Evolutionary conservation across 345 rosid genomes (phyloP).

Genomic region (Euphorbia lathyris): DNA sequence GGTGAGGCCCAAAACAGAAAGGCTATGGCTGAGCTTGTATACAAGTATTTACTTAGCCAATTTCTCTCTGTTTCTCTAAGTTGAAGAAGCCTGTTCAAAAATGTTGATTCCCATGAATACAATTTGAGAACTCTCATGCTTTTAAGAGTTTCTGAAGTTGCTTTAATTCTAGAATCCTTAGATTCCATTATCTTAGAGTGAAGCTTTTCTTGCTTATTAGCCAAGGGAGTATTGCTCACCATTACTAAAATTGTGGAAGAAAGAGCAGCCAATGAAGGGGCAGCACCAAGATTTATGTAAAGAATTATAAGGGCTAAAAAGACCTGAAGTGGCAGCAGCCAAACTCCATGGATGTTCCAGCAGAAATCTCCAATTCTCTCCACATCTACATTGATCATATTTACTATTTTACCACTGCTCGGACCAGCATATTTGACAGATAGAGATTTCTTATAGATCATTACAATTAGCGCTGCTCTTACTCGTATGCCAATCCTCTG

Average conservation of each 20-base stretch:
- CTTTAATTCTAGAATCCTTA: slow-evolving; percentile 35
- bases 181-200: slow-evolving; percentile 62
- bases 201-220: slow-evolving; percentile 46
- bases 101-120: slow-evolving; percentile 48
- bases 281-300: slow-evolving; percentile 52
- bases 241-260: slow-evolving; percentile 48
- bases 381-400: slow-evolving; percentile 59
- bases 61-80: slow-evolving; percentile 52
- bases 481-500: slow-evolving; percentile 53
- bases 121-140: slow-evolving; percentile 54
- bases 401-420: slow-evolving; percentile 48
- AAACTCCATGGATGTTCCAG: slow-evolving; percentile 55
- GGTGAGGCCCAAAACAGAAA: slow-evolving; percentile 66
- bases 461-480: slow-evolving; percentile 48
- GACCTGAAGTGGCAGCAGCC: slow-evolving; percentile 69
- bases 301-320: slow-evolving; percentile 50
- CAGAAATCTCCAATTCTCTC: slow-evolving; percentile 71
- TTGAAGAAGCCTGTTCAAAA: slow-evolving; percentile 42
- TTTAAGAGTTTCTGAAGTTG: slow-evolving; percentile 59
- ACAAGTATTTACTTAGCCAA: slow-evolving; percentile 48
- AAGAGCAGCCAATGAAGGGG: slow-evolving; percentile 54
- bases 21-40: slow-evolving; percentile 52
- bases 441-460: slow-evolving; percentile 55
- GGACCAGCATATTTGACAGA: slow-evolving; percentile 39
- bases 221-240: slow-evolving; percentile 69